phyloP scores from a whole-genome alignment of 768 basidiomycete species.

The Mycena albidolilacea region DNA sequence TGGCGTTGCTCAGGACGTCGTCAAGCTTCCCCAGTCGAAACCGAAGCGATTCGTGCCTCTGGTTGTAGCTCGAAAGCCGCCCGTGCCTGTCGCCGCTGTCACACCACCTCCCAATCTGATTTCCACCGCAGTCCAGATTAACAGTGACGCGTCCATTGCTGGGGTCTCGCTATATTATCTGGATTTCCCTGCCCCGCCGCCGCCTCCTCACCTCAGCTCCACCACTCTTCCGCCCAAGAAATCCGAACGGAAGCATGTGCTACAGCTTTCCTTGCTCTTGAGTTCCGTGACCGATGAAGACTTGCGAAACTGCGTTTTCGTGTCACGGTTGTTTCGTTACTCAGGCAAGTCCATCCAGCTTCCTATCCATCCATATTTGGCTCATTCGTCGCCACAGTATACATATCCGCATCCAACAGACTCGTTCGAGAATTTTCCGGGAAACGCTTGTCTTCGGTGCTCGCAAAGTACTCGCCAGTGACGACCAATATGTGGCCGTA shows the following conservation, averaged over 20 bases:
- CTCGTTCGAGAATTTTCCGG: conserved; percentile 66
- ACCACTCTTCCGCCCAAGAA: conserved; percentile 73
- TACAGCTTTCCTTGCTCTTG: conserved; percentile 67
- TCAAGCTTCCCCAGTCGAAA: neutral
- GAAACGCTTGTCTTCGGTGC: conserved; percentile 57
- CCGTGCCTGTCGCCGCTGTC: conserved; percentile 6
- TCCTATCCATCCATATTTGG: conserved; percentile 27
- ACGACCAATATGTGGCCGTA: conserved; percentile 85
- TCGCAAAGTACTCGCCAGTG: conserved; percentile 55
- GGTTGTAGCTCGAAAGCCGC: conserved; percentile 41
- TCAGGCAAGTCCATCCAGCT: conserved; percentile 60
- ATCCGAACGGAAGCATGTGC: conserved; percentile 69
- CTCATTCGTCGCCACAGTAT: conserved; percentile 58
- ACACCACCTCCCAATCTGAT: neutral
- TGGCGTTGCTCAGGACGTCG: neutral
- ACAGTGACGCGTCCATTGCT: neutral
- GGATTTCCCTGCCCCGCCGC: conserved; percentile 50
- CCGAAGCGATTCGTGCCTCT: conserved; percentile 52
- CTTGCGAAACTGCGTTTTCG: conserved; percentile 61
- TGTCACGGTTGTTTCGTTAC: conserved; percentile 75
- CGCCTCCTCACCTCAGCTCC: conserved; percentile 47
- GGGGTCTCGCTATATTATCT: conserved; percentile 43
- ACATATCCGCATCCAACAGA: conserved; percentile 70
- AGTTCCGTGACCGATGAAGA: conserved; percentile 62
- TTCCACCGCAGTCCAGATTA: neutral